Evolutionary conservation across 768 basidiomycete species (phyloP), one percentile per base, ranked within the genome.

Genomic region (Rhodotorula graminis): DNA sequence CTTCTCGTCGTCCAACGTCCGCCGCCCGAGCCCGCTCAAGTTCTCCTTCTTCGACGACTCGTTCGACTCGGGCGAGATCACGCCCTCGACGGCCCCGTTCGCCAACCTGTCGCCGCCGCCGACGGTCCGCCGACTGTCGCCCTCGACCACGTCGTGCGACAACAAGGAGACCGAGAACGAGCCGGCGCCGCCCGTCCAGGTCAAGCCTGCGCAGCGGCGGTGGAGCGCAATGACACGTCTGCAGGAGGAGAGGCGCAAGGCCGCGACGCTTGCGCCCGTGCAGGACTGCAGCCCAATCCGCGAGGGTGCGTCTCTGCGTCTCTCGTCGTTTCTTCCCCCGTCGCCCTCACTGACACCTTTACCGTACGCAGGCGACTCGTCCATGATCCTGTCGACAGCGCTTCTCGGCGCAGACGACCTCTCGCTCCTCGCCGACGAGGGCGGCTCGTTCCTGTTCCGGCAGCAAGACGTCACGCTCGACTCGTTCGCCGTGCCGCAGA

Each of bases 211-310:
- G 23, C 59, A 66, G 14, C 60, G 46, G 46, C 52, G 60, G 18
- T 73, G 72, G 72, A 64, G 64, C 19, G 67, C 62, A 23, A 65
- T 69, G 55, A 27, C 33, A 12, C 14, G 37, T 18, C 6, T 69
- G 7, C 40, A 40, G 47, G 67, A 78, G 67, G 79, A 80, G 31
- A 73, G 75, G 49, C n/a, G 12, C 18, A 44, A 33, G 55, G 29
- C 40, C 40, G 57, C 40, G 19, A 57, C 44, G 2, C 37, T 68
- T 27, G 57, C 67, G 11, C 67, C 72, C 0, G 60, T 66, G 18
- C 66, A 59, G 27, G 64, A 69, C 2, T 23, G 27, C 37, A 62
- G 40, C 23, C 37, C 42, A 29, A 3, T 53, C 50, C 44, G 37
- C 7, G 42, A 53, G 33, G 67, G 67, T 68, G 33, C 49, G 66